Evolutionary conservation across 75 land plant species (phyloP).

Genomic region (Sequoiadendron giganteum): DNA sequence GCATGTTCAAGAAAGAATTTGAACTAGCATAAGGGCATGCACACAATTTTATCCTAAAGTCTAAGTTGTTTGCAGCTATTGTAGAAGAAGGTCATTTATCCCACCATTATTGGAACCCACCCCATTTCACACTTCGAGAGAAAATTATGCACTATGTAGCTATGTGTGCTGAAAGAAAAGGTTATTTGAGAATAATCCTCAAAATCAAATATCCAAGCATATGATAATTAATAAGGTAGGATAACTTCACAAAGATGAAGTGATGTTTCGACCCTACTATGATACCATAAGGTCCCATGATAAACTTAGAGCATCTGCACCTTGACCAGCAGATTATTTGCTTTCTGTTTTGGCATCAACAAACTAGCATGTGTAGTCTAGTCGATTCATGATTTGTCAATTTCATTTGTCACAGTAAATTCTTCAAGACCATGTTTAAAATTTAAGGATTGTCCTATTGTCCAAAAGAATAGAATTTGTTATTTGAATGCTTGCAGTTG

Average conservation of each 20-base stretch:
- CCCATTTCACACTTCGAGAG: neutral
- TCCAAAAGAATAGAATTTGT: too few relatives aligned
- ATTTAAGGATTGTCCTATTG: too few relatives aligned
- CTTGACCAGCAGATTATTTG: too few relatives aligned
- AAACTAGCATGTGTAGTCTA: neutral
- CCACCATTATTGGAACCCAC: neutral
- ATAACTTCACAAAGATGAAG: too few relatives aligned
- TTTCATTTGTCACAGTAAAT: neutral
- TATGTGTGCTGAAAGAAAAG: neutral
- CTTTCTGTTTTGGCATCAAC: too few relatives aligned
- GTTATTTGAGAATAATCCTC: too few relatives aligned
- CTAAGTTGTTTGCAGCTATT: neutral
- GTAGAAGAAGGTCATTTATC: neutral
- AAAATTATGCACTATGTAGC: neutral
- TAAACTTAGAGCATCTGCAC: too few relatives aligned
- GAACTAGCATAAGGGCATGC: neutral
- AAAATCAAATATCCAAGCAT: too few relatives aligned
- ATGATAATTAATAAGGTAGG: too few relatives aligned
- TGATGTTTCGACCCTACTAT: too few relatives aligned
- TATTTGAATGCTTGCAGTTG: too few relatives aligned
- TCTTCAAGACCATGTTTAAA: neutral
- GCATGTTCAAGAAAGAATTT: neutral
- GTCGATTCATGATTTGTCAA: neutral
- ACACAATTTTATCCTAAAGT: neutral
- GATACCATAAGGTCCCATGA: too few relatives aligned